These are phyloP conservation scores for Neotropicomus parvogracilis DNA, from an alignment of 1,284 basidiomycete species.

Conservation along the genomic window DNA sequence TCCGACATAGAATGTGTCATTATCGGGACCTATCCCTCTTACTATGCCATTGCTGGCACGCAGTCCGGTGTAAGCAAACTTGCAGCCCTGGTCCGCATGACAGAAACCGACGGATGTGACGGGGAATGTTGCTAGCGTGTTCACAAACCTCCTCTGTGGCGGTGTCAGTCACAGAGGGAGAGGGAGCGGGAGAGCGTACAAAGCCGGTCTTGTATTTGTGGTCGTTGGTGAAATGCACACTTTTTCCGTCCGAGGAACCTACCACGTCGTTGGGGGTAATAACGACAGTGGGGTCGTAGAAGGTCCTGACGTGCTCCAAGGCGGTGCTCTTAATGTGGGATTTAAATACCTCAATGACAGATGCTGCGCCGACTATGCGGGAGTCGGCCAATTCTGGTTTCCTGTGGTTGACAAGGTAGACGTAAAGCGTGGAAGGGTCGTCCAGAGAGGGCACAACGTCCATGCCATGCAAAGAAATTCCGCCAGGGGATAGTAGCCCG, in stretches of 20 bases:
- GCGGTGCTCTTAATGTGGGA: conserved; percentile 42
- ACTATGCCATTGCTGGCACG: conserved; percentile 56
- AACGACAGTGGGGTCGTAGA: conserved; percentile 52
- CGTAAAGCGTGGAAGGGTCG: conserved; percentile 50
- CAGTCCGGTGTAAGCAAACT: conserved; percentile 45
- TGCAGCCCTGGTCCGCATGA: conserved; percentile 54
- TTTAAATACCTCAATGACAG: conserved; percentile 68
- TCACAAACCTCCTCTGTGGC: conserved; percentile 32
- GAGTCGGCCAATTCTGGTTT: conserved; percentile 40
- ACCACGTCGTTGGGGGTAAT: conserved; percentile 68
- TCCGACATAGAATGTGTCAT: conserved; percentile 58
- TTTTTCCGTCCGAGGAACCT: conserved; percentile 56
- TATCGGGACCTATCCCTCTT: conserved; percentile 34
- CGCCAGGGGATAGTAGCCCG: conserved; percentile 39
- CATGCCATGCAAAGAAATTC: conserved; percentile 67
- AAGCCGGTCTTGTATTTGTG: conserved; percentile 50
- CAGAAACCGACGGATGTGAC: conserved; percentile 57
- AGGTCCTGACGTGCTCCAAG: conserved; percentile 56
- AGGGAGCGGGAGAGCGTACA: conserved; percentile 32
- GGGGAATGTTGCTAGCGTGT: conserved; percentile 33
- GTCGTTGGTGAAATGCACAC: conserved; percentile 70
- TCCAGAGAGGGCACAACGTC: conserved; percentile 57
- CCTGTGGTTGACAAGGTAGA: conserved; percentile 70
- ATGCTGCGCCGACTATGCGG: conserved; percentile 60
- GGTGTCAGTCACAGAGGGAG: conserved; percentile 6